Base-by-base conservation (phyloP, 2,329 filamentous ascomycete species). In the Lachnellula arida region DNA sequence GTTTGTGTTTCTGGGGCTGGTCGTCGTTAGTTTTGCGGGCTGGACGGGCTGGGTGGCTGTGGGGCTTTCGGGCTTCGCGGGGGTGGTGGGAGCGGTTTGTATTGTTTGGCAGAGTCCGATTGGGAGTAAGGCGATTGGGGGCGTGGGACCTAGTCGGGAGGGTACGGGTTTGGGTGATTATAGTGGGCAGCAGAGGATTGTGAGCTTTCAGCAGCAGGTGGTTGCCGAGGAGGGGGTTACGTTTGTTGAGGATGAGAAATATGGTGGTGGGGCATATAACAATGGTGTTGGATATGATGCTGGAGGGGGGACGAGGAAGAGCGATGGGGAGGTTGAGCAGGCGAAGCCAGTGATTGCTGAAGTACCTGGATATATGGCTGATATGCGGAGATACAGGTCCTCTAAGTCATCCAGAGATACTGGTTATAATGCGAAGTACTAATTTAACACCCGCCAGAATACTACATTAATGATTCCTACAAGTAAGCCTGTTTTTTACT, bases 1-100 rank as follows among this genome's bases (percentile, higher is more conserved):
- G 7, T 61, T 61, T 46, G 5, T 57, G n/a, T 60, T 61, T 34
- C 32, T 61, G 17, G 47, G 49, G 4, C 28, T 61, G 32, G 54
- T 56, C 3, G 49, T 61, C 11, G 55, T 47, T 15, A 57, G 54
- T 1, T 58, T 57, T 49, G 42, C 42, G 23, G 59, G 59, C 11
- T 49, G 46, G 0, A 39, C 34, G 9, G 58, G 58, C 3, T 60
- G 58, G 58, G 34, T 35, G 14, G 55, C 58, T 22, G 32, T 60
- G 19, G 47, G 11, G n/a, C 53, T 55, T n/a, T 48, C 48, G 8
- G 15, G 12, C 2, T 25, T 56, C 2, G 44, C 51, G 19, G 58
- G 50, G 14, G 17, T 47, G 8, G 11, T 49, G 17, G 58, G 53
- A 14, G 35, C 54, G 17, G 55, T 46, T 3, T 23, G 28, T n/a